Percentiles rank a stretch among this genome's conserved stretches.
These are phyloP conservation scores for Rauvolfia tetraphylla DNA, from an alignment of 257 asterid species.

Conservation along the genomic window DNA sequence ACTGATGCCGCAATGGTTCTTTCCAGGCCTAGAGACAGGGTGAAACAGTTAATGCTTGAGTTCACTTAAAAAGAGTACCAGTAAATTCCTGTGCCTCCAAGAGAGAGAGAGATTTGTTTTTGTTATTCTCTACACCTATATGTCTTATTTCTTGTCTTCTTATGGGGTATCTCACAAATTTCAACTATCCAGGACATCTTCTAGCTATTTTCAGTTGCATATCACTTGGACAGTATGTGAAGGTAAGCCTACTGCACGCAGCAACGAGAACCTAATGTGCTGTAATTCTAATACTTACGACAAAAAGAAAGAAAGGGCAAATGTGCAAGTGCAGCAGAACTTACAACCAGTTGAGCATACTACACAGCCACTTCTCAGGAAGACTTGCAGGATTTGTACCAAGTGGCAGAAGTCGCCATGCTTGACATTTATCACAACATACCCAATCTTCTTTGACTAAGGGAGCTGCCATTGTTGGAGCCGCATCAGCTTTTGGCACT, in stretches of 20 bases:
- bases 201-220: neutral
- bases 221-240: neutral
- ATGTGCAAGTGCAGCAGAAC: conserved; percentile 31
- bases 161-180: neutral
- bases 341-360: conserved; percentile 98
- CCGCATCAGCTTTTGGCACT: conserved; percentile 49
- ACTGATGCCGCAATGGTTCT: conserved; percentile 78
- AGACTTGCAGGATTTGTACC: conserved; percentile 79
- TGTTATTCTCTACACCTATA: neutral
- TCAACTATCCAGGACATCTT: neutral
- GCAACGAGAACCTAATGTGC: neutral
- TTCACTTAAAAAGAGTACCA: neutral
- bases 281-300: conserved; percentile 1
- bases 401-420: conserved; percentile 94
- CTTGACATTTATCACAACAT: conserved; percentile 71
- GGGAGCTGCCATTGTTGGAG: conserved; percentile 51
- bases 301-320: neutral
- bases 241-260: neutral
- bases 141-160: neutral
- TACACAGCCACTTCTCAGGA: conserved; percentile 89
- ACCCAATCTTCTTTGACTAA: conserved; percentile 88
- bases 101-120: neutral
- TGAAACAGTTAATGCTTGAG: conserved; percentile 21
- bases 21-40: conserved; percentile 66
- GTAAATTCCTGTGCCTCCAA: neutral